Conservation (phyloP, 2,329 filamentous ascomycete species). For the Calonectria pteridis region DNA sequence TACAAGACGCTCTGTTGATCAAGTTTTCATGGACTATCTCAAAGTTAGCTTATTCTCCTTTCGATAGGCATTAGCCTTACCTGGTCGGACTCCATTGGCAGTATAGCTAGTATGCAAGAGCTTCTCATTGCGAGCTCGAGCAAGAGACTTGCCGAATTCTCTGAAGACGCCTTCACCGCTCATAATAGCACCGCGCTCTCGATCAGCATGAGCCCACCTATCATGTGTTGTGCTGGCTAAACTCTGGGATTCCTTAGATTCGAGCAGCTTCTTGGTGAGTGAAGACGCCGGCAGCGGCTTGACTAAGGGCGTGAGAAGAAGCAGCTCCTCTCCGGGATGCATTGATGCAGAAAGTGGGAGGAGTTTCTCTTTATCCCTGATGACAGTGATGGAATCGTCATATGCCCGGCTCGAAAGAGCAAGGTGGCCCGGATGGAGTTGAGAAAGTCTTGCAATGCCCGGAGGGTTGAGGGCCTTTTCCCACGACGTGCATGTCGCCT, state of each 20-base stretch:
- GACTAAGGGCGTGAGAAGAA: constrained; percentile 88
- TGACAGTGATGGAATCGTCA: constrained; percentile 91
- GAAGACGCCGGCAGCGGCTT: constrained; percentile 94
- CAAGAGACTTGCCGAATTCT: constrained; percentile 88
- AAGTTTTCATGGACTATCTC: constrained; percentile 84
- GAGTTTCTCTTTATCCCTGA: constrained; percentile 87
- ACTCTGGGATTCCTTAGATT: constrained; percentile 59
- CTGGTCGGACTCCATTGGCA: constrained; percentile 87
- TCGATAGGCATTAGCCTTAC: constrained; percentile 46
- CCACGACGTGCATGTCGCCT: constrained; percentile 90
- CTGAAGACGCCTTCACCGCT: constrained; percentile 94
- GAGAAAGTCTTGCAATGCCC: constrained; percentile 80
- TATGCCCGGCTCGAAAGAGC: constrained; percentile 88
- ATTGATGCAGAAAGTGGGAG: constrained; percentile 86
- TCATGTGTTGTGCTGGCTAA: constrained; percentile 61
- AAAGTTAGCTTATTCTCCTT: constrained; percentile 14
- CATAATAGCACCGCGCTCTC: constrained; percentile 76
- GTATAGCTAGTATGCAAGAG: constrained; percentile 96
- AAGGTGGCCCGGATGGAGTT: constrained; percentile 85
- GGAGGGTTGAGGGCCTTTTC: constrained; percentile 89
- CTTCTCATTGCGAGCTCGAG: constrained; percentile 85
- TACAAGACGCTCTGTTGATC: constrained; percentile 87
- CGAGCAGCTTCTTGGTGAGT: constrained; percentile 78
- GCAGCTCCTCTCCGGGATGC: constrained; percentile 87
- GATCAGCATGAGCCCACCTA: constrained; percentile 67